Percentiles rank a stretch among this genome's conserved stretches.
These are phyloP conservation scores for Botryotinia convoluta DNA, from an alignment of 2,329 filamentous ascomycete genomes.

Conservation along the genomic window DNA sequence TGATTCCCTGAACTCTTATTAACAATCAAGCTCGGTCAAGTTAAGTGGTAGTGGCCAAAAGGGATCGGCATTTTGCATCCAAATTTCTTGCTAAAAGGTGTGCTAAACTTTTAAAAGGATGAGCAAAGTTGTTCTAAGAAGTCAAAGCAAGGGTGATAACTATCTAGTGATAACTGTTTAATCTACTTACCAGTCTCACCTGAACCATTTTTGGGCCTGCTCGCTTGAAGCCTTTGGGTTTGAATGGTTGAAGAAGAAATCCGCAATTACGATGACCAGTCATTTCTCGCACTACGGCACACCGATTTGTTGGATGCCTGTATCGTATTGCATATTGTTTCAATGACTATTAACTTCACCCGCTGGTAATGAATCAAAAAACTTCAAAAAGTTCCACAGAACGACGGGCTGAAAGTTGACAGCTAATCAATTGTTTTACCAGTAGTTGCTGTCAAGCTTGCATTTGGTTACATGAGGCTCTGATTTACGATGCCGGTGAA, in stretches of 20 bases:
- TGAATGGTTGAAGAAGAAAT: not conserved
- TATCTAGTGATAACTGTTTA: not conserved
- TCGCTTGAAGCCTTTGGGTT: slow-evolving; percentile 7
- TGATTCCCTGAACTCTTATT: not conserved
- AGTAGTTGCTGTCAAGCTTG: not conserved
- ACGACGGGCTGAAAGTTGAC: not conserved
- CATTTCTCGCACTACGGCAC: not conserved
- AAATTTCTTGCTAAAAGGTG: not conserved
- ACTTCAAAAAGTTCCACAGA: not conserved
- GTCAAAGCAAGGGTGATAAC: slow-evolving; percentile 5
- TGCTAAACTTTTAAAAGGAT: not conserved
- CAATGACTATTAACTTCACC: not conserved
- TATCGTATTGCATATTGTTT: not conserved
- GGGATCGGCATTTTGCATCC: not conserved
- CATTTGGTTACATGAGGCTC: not conserved
- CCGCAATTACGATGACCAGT: slow-evolving; percentile 10
- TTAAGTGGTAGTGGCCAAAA: not conserved
- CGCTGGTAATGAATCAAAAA: not conserved
- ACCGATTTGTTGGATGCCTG: slow-evolving; percentile 4
- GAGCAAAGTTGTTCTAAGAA: not conserved
- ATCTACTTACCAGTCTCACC: not conserved
- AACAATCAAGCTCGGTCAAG: slow-evolving; percentile 1
- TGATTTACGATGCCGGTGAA: not conserved
- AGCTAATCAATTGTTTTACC: not conserved
- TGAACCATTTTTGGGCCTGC: not conserved